Conservation (phyloP, 2,329 filamentous ascomycete species). For the Alternaria angustiovoidea region DNA sequence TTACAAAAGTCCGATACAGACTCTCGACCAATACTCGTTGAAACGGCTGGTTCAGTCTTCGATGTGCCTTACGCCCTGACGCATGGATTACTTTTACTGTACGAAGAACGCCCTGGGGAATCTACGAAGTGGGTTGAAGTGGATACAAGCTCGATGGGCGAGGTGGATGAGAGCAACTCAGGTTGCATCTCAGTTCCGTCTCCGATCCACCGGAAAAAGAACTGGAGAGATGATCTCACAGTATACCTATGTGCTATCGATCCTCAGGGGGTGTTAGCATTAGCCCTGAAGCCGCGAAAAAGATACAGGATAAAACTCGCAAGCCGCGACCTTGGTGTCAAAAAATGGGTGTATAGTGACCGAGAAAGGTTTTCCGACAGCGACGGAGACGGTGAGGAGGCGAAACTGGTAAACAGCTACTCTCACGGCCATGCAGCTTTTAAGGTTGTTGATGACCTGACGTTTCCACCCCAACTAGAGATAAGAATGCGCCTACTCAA, state of each 20-base stretch:
- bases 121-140: background rate
- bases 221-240: background rate
- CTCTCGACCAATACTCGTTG: conserved; percentile 2
- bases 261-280: background rate
- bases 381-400: background rate
- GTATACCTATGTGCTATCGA: background rate
- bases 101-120: conserved; percentile 4
- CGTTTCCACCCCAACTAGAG: background rate
- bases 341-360: background rate
- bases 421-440: background rate
- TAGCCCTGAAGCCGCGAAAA: background rate
- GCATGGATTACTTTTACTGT: conserved; percentile 2
- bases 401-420: conserved; percentile 8
- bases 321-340: conserved; percentile 1
- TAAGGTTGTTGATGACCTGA: background rate
- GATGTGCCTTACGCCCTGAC: conserved; percentile 7
- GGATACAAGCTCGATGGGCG: background rate
- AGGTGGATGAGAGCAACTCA: background rate
- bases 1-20: background rate
- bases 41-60: conserved; percentile 1
- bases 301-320: background rate
- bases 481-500: background rate
- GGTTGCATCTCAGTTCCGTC: conserved; percentile 5
- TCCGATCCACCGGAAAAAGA: background rate
- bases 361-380: background rate